These are phyloP conservation scores for Pseudogymnoascus sp. DNA, from an alignment of 2,329 filamentous ascomycete genomes.

Conservation along the genomic window DNA sequence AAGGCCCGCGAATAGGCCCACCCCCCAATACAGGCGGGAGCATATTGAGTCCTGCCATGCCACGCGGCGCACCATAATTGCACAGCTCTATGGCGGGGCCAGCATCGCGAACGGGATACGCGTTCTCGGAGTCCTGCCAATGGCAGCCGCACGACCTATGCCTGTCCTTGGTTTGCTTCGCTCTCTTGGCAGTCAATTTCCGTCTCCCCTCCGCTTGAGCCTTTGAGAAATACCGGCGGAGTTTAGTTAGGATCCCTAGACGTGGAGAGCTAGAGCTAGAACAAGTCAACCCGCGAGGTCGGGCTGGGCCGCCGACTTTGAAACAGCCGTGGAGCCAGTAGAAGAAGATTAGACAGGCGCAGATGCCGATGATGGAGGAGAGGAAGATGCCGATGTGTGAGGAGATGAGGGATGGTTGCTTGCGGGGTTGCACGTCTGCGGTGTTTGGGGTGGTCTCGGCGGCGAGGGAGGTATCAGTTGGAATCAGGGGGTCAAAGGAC, in stretches of 20 bases:
- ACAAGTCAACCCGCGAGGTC: background rate
- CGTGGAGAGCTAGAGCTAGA: background rate
- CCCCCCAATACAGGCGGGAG: background rate
- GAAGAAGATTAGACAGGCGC: background rate
- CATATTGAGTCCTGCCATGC: background rate
- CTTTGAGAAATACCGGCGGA: background rate
- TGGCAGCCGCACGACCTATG: background rate
- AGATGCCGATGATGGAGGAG: background rate
- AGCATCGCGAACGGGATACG: background rate
- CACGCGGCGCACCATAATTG: background rate
- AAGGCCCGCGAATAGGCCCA: background rate
- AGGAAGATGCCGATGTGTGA: slow-evolving; percentile 7
- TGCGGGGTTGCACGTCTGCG: background rate
- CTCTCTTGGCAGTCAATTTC: background rate
- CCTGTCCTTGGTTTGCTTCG: background rate
- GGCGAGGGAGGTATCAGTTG: background rate
- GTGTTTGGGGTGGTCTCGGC: background rate
- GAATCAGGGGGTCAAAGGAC: background rate
- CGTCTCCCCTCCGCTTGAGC: background rate
- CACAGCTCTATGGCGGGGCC: background rate
- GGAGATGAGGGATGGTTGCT: background rate
- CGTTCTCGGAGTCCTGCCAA: background rate
- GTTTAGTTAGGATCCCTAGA: background rate
- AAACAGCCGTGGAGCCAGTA: background rate
- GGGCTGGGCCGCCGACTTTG: background rate